Evolutionary conservation across 2,329 filamentous ascomycete genomes (phyloP), one percentile per base, ranked within the genome.

Genomic region (Chrysoporthe puriensis): DNA sequence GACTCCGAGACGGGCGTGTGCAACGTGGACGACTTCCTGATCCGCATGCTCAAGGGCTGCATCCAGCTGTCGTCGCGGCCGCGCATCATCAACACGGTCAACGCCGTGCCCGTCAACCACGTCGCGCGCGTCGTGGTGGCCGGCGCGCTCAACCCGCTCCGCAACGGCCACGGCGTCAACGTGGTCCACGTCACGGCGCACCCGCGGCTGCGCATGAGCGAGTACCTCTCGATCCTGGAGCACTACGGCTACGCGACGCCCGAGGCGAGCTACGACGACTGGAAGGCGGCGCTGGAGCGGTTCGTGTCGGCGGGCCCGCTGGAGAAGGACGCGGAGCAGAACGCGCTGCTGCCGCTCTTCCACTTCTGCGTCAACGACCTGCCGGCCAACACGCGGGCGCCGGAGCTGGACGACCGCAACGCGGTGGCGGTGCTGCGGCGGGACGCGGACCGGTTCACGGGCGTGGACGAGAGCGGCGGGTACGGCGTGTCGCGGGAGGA

Each of bases 11-110:
- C 86, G 14, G 94, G 94, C 63, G 86, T 87, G 70, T 91, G 82
- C 76, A 93, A 91, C 77, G 94, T 90, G 0, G 95, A 98, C 75
- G 95, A 97, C 79, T 98, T 97, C 82, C 81, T 98, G 7, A 86
- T 97, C 71, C 88, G 95, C 50, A 88, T 97, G 80, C 81, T 90
- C 66, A 97, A 97, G 81, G 94, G 93, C 67, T 97, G 93, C 74
- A 83, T 97, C 62, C 94, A 98, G 78, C 83, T 97, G 2, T 82
- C 82, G 2, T 84, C 85, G 2, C 85, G 93, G 0, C 95, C 94
- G 1, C 85, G 87, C 72, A 96, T 97, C 72, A 79, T 84, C 76
- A 98, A 97, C 81, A 92, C 93, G 0, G 88, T 97, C 78, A 98
- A 97, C 81, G 88, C 90, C 77, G 91, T 97, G 0, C 94, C 95